Evolutionary conservation across 116 monocot species (phyloP).

Genomic region (Trichopus zeylanicus): DNA sequence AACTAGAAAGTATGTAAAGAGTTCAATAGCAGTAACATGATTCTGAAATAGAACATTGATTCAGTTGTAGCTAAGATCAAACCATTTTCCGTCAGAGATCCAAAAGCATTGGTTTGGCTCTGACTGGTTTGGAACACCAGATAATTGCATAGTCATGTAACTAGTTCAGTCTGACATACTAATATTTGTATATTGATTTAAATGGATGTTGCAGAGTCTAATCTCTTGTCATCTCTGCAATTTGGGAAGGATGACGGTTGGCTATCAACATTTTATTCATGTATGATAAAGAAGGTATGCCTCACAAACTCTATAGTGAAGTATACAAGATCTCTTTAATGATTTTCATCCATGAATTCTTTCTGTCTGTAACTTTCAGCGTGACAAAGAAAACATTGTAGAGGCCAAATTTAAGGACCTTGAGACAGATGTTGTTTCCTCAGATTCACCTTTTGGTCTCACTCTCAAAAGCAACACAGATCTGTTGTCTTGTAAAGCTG

Average conservation of each 20-base stretch:
- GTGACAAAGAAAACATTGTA: constrained; percentile 72
- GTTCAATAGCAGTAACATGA: not conserved
- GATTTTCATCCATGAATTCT: not conserved
- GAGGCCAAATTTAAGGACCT: constrained; percentile 79
- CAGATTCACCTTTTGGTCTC: constrained; percentile 27
- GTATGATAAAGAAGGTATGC: constrained; percentile 89
- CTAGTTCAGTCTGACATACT: no score
- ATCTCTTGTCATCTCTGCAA: constrained; percentile 63
- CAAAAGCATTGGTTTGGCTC: not conserved
- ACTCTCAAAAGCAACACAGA: constrained; percentile 74
- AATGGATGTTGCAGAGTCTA: constrained; percentile 52
- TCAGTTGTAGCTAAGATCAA: no score
- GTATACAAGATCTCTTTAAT: no score
- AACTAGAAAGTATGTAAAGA: not conserved
- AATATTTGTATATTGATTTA: not conserved
- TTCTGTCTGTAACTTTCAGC: constrained; percentile 36
- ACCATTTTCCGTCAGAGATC: not conserved
- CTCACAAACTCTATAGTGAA: no score
- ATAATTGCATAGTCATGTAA: not conserved
- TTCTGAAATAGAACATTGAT: not conserved
- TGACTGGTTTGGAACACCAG: not conserved
- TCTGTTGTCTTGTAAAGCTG: constrained; percentile 84
- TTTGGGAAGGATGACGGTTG: constrained; percentile 85
- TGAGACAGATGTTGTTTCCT: constrained; percentile 47
- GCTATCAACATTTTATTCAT: constrained; percentile 87